These are phyloP conservation scores for Penicillium fuscoglaucum DNA, from an alignment of 2,329 filamentous ascomycete species.

Conservation along the genomic window DNA sequence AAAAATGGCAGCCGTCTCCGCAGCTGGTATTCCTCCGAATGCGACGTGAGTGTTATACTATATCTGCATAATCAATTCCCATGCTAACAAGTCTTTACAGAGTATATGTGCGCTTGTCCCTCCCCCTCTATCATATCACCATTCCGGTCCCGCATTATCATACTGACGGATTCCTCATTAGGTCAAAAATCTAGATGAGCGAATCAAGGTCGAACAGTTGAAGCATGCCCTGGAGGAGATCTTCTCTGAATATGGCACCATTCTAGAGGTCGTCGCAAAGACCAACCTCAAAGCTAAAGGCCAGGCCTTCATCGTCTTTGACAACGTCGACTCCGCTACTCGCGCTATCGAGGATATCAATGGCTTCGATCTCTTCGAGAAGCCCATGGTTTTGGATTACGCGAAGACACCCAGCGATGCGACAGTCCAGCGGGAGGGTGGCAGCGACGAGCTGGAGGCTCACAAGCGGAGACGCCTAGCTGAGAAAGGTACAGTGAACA, in stretches of 20 bases:
- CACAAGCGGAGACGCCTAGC: conserved; percentile 83
- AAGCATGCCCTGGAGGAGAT: conserved; percentile 71
- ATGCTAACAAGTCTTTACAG: conserved; percentile 29
- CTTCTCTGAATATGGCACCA: conserved; percentile 84
- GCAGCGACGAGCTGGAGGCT: conserved; percentile 75
- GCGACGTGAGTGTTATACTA: conserved; percentile 37
- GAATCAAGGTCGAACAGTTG: conserved; percentile 77
- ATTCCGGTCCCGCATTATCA: conserved; percentile 12
- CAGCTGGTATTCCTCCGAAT: conserved; percentile 38
- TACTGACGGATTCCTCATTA: conserved; percentile 29
- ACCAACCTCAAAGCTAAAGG: conserved; percentile 89
- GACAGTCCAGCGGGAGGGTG: conserved; percentile 73
- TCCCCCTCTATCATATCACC: conserved; percentile 14
- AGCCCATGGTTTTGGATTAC: conserved; percentile 81
- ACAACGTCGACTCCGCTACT: conserved; percentile 72
- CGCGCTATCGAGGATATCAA: conserved; percentile 85
- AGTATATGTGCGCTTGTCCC: conserved; percentile 41
- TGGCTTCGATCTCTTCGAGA: conserved; percentile 89
- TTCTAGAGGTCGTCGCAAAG: conserved; percentile 84
- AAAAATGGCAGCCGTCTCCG: conserved; percentile 40
- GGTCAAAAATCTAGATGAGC: conserved; percentile 85
- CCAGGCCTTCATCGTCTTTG: conserved; percentile 93
- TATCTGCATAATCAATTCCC: not conserved
- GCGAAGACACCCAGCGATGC: conserved; percentile 85
- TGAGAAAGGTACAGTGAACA: conserved; percentile 71